Conservation (phyloP, 345 rosid species). For the Jatropha curcas region DNA sequence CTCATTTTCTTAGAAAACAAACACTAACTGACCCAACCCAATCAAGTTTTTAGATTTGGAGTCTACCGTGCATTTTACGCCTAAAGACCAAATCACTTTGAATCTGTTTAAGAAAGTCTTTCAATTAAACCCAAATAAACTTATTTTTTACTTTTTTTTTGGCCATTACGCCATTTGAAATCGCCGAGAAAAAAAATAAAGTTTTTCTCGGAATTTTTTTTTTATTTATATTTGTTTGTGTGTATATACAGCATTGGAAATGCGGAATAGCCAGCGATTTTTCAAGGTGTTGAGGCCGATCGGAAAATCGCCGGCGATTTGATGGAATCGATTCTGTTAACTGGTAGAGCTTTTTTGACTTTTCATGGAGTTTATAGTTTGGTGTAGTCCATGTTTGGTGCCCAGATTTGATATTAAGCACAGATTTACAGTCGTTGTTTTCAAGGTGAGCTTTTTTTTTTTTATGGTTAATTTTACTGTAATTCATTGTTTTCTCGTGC, state of each 20-base stretch:
- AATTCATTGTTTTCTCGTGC: neutral
- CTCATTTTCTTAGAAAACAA: neutral
- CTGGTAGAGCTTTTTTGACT: slow-evolving; percentile 28
- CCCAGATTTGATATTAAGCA: slow-evolving; percentile 41
- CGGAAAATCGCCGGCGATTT: slow-evolving; percentile 27
- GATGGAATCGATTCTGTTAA: slow-evolving; percentile 36
- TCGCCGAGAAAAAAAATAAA: neutral
- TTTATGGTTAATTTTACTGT: neutral
- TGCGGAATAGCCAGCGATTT: slow-evolving; percentile 26
- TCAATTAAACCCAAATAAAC: neutral
- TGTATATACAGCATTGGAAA: slow-evolving; percentile 9
- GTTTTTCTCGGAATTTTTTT: neutral
- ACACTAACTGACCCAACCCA: neutral
- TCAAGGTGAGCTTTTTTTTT: slow-evolving; percentile 52
- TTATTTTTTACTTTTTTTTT: neutral
- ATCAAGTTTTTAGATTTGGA: slow-evolving; percentile 2
- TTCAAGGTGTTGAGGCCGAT: slow-evolving; percentile 18
- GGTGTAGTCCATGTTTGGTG: slow-evolving; percentile 32
- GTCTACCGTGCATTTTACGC: neutral
- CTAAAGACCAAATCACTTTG: neutral
- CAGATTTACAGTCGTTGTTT: slow-evolving; percentile 48
- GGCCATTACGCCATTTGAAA: neutral
- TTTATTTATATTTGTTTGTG: neutral
- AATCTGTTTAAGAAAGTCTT: neutral
- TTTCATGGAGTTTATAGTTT: slow-evolving; percentile 72